Percentiles rank a stretch among this genome's conserved stretches.
These are phyloP conservation scores for Diaporthe caulivora DNA, from an alignment of 2,329 filamentous ascomycete species.

Conservation along the genomic window DNA sequence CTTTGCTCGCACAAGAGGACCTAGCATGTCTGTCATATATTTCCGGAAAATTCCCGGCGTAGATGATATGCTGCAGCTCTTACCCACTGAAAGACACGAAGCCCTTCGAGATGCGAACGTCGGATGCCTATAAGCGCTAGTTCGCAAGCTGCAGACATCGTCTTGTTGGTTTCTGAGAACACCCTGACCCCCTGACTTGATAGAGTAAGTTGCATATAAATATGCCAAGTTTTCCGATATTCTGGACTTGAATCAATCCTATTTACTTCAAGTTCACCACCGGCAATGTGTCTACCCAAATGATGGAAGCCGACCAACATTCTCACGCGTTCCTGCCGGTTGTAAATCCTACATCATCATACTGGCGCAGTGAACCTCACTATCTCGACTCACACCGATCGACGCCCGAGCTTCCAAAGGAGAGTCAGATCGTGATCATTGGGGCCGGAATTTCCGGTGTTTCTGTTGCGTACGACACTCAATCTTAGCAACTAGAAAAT, in stretches of 20 bases:
- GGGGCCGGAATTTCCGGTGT: constrained; percentile 37
- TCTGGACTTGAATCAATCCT: background rate
- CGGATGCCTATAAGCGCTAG: background rate
- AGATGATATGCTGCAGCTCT: background rate
- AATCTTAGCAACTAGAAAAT: background rate
- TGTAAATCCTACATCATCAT: constrained; percentile 35
- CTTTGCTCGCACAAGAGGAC: background rate
- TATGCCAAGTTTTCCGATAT: too few species aligned
- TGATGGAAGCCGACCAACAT: constrained; percentile 4
- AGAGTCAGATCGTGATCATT: constrained; percentile 32
- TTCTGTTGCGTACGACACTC: constrained; percentile 25
- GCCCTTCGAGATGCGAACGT: background rate
- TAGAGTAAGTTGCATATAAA: background rate
- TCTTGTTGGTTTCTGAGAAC: too few species aligned
- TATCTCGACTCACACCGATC: constrained; percentile 36
- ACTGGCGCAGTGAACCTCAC: constrained; percentile 38
- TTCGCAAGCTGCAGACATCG: background rate
- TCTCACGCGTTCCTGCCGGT: constrained; percentile 27
- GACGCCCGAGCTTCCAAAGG: constrained; percentile 27
- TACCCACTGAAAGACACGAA: background rate
- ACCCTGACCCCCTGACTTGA: too few species aligned
- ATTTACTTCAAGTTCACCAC: background rate
- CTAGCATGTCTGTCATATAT: background rate
- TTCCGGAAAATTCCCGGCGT: too few species aligned
- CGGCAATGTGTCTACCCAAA: background rate